A percentile compares a stretch with the other conserved stretches of the same genome.
Conservation (phyloP, 805 yeast genomes). For the Starmera caribaea region DNA sequence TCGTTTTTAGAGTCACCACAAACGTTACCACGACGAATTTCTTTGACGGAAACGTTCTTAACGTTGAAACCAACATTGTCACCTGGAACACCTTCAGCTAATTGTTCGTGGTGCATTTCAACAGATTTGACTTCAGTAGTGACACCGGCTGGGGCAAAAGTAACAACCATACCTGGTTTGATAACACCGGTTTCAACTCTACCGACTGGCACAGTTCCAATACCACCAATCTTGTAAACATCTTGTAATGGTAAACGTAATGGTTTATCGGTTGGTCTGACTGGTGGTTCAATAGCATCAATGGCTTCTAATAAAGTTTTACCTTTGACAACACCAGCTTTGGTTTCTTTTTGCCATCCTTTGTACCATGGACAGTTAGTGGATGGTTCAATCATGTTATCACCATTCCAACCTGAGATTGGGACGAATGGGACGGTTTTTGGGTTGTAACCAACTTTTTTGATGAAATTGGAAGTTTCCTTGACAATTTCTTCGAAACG, state of each 20-base stretch:
- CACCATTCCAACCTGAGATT: slow-evolving; percentile 92
- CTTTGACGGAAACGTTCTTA: slow-evolving; percentile 89
- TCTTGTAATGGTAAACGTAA: slow-evolving; percentile 88
- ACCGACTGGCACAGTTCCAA: slow-evolving; percentile 92
- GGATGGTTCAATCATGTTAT: slow-evolving; percentile 82
- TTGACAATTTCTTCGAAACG: slow-evolving; percentile 72
- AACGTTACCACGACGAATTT: slow-evolving; percentile 90
- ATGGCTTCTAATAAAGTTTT: slow-evolving; percentile 85
- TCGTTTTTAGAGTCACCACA: slow-evolving; percentile 92
- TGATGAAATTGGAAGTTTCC: slow-evolving; percentile 76
- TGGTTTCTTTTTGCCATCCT: slow-evolving; percentile 88
- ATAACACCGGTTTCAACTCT: slow-evolving; percentile 91
- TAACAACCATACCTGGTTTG: slow-evolving; percentile 88
- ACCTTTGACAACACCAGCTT: slow-evolving; percentile 67
- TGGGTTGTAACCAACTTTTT: slow-evolving; percentile 86
- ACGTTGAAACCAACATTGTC: slow-evolving; percentile 93
- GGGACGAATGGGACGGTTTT: slow-evolving; percentile 86
- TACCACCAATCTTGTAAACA: slow-evolving; percentile 93
- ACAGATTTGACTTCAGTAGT: slow-evolving; percentile 90
- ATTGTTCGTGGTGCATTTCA: slow-evolving; percentile 90
- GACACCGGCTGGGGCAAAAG: slow-evolving; percentile 88
- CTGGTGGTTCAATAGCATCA: slow-evolving; percentile 78
- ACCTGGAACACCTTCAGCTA: slow-evolving; percentile 81
- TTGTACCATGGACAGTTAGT: slow-evolving; percentile 85
- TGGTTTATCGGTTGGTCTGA: slow-evolving; percentile 83